Conservation (phyloP, 345 rosid species). For the Hypericum perforatum region DNA sequence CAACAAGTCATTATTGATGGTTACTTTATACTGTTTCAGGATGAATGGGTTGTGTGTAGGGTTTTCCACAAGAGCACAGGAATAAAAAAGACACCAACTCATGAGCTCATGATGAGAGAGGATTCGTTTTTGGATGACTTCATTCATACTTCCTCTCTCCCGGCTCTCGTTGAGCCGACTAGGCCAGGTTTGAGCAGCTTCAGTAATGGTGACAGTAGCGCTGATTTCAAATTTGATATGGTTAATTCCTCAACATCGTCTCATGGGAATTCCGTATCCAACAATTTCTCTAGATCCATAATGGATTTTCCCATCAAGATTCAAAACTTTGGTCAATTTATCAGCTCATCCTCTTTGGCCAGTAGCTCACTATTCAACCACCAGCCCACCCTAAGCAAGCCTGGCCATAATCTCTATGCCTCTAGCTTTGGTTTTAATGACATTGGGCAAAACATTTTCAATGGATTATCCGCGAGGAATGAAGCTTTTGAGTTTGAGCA, state of each 20-base stretch:
- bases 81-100: neutral
- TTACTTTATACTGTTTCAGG: neutral
- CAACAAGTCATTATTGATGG: no score
- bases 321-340: no score
- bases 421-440: neutral
- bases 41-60: neutral
- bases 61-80: constrained; percentile 1
- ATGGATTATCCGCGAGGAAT: neutral
- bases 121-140: neutral
- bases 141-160: neutral
- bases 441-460: neutral
- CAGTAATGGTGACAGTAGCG: neutral
- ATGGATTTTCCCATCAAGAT: no score
- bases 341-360: no score
- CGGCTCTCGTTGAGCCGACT: neutral
- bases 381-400: neutral
- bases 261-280: neutral
- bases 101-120: neutral
- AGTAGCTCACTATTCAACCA: neutral
- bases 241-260: neutral
- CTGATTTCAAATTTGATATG: neutral
- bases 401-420: neutral
- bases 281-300: no score
- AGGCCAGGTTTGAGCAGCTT: neutral
- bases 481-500: neutral